phyloP scores from a whole-genome alignment of 352 stramenopile genomes.

The Phytophthora cryptogea region DNA sequence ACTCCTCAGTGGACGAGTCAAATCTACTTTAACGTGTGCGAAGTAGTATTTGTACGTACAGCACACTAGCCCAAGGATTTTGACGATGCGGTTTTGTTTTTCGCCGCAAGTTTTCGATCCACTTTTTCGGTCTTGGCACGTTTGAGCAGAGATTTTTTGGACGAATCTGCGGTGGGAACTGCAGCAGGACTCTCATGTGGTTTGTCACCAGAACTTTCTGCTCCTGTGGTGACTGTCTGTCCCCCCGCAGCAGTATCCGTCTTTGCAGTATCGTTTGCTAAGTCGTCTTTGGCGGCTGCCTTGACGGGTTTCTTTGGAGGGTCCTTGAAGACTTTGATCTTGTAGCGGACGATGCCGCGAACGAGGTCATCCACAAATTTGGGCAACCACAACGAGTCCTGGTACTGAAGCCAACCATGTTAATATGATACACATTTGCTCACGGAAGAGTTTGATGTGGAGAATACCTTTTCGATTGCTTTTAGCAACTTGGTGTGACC shows the following conservation, averaged over 20 bases:
- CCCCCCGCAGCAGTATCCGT: neutral
- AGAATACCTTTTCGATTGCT: conserved; percentile 59
- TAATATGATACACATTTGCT: neutral
- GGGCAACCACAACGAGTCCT: conserved; percentile 65
- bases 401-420: conserved; percentile 33
- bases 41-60: neutral
- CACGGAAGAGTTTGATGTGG: neutral
- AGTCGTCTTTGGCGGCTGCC: conserved; percentile 1
- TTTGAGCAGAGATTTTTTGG: conserved; percentile 11
- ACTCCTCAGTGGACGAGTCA: conserved; percentile 9
- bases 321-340: conserved; percentile 75
- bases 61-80: conserved; percentile 12
- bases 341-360: conserved; percentile 71
- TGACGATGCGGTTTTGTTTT: conserved; percentile 9
- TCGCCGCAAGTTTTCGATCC: conserved; percentile 9
- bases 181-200: neutral
- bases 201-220: conserved; percentile 1
- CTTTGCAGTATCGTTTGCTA: neutral
- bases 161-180: neutral
- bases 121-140: conserved; percentile 11
- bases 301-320: conserved; percentile 31
- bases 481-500: conserved; percentile 49
- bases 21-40: conserved; percentile 7
- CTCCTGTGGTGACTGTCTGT: neutral
- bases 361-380: conserved; percentile 78